phyloP scores from a whole-genome alignment of 306 rosid genomes.

The Adenanthera pavonina region DNA sequence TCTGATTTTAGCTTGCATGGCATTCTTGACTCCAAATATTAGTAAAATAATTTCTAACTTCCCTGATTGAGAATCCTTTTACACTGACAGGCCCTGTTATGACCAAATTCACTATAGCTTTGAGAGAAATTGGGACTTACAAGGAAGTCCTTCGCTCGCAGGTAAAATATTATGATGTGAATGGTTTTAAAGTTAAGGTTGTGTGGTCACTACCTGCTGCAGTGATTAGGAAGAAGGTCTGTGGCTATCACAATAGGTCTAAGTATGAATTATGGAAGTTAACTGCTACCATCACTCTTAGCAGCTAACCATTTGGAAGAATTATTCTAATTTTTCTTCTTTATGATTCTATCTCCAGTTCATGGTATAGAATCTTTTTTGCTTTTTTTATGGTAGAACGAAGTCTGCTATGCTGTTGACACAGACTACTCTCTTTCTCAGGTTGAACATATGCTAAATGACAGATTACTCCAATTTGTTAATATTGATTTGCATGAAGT shows the following conservation, averaged over 20 bases:
- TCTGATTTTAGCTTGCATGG: constrained; percentile 30
- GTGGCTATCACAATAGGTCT: constrained; percentile 5
- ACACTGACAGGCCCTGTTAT: constrained; percentile 85
- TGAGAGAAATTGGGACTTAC: constrained; percentile 99
- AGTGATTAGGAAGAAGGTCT: constrained; percentile 27
- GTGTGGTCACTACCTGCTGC: constrained; percentile 2
- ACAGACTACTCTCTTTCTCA: constrained; percentile 44
- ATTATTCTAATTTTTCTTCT: constrained; percentile 22
- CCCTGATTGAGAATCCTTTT: constrained; percentile 38
- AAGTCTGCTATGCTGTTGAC: constrained; percentile 42
- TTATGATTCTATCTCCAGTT: constrained; percentile 23
- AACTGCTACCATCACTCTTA: constrained; percentile 14
- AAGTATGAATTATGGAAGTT: constrained; percentile 10
- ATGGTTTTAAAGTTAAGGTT: constrained; percentile 20
- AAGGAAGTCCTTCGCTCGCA: constrained; percentile 99
- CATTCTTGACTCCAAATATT: constrained; percentile 23
- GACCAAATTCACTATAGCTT: constrained; percentile 97
- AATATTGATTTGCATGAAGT: constrained; percentile 94
- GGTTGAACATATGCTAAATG: constrained; percentile 99
- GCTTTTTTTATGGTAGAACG: not conserved
- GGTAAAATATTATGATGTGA: constrained; percentile 53
- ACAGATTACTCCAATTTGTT: constrained; percentile 95
- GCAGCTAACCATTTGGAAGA: constrained; percentile 32
- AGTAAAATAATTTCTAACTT: constrained; percentile 25
- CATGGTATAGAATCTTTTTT: not conserved